Evolutionary conservation across 1,284 basidiomycete genomes (phyloP).

Genomic region (Athelia psychrophila): DNA sequence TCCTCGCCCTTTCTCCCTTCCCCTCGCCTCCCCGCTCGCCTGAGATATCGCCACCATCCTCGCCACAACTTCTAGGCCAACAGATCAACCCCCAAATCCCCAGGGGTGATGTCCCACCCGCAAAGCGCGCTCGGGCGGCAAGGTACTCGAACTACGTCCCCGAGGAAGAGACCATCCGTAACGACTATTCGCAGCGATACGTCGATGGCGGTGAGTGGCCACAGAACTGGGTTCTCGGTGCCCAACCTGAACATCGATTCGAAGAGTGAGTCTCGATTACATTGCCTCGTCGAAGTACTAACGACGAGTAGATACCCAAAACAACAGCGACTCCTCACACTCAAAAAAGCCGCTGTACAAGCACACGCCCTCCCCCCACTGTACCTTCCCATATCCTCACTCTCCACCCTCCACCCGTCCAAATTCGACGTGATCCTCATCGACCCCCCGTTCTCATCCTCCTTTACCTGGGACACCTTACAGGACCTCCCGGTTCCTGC

Average conservation of each 20-base stretch:
- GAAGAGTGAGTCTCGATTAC: conserved; percentile 73
- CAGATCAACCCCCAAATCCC: conserved; percentile 28
- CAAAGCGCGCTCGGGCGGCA: conserved; percentile 65
- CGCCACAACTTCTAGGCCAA: conserved; percentile 32
- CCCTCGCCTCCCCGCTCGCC: conserved; percentile 43
- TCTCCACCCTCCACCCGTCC: conserved; percentile 52
- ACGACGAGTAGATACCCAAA: conserved; percentile 76
- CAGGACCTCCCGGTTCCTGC: conserved; percentile 81
- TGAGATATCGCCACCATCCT: conserved; percentile 43
- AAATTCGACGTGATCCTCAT: conserved; percentile 95
- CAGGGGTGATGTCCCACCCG: conserved; percentile 59
- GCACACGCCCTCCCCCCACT: conserved; percentile 60
- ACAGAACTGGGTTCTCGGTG: conserved; percentile 87
- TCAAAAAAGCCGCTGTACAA: conserved; percentile 75
- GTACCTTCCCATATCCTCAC: conserved; percentile 62
- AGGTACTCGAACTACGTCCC: conserved; percentile 79
- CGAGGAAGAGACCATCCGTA: conserved; percentile 92
- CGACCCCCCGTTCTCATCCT: conserved; percentile 83
- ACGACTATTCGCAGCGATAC: conserved; percentile 91
- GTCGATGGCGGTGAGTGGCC: conserved; percentile 90
- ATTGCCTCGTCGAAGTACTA: conserved; percentile 1
- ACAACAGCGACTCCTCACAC: conserved; percentile 74
- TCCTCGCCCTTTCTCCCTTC: conserved; percentile 47
- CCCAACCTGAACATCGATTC: conserved; percentile 82
- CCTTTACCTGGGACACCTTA: conserved; percentile 83